Evolutionary conservation across 2,329 filamentous ascomycete genomes (phyloP).

Genomic region (Pseudogymnoascus sp.): DNA sequence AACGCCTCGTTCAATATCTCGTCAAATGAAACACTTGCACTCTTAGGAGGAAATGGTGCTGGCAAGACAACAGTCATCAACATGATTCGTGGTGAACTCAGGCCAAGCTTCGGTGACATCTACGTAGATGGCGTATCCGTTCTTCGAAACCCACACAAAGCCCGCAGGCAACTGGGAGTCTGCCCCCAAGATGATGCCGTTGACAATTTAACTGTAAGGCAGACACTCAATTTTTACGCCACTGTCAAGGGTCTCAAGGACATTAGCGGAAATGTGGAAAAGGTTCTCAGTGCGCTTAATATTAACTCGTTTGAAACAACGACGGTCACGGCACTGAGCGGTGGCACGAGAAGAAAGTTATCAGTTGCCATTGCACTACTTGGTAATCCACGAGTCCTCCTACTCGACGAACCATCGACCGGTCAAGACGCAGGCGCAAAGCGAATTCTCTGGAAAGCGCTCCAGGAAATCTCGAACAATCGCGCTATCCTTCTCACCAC

Average conservation of each 20-base stretch:
- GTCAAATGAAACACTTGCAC: slow-evolving; percentile 51
- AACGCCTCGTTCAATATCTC: slow-evolving; percentile 56
- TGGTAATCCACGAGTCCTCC: slow-evolving; percentile 25
- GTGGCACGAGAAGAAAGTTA: slow-evolving; percentile 27
- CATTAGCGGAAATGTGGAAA: background rate
- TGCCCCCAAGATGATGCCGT: slow-evolving; percentile 30
- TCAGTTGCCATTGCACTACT: slow-evolving; percentile 28
- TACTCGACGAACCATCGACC: slow-evolving; percentile 28
- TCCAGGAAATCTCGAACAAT: slow-evolving; percentile 22
- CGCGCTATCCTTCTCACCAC: slow-evolving; percentile 30
- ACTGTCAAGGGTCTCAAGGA: slow-evolving; percentile 26
- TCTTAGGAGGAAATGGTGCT: slow-evolving; percentile 58
- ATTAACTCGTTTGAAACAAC: slow-evolving; percentile 22
- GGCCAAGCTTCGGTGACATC: slow-evolving; percentile 49
- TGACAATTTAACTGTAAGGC: slow-evolving; percentile 26
- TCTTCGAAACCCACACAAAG: slow-evolving; percentile 18
- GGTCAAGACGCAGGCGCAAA: slow-evolving; percentile 29
- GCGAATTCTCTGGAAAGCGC: slow-evolving; percentile 28
- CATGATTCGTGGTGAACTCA: slow-evolving; percentile 55
- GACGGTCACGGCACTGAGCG: slow-evolving; percentile 23
- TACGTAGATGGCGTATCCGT: slow-evolving; percentile 52
- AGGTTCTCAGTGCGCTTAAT: slow-evolving; percentile 11
- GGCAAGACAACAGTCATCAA: slow-evolving; percentile 58
- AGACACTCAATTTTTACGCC: slow-evolving; percentile 28
- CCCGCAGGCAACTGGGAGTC: slow-evolving; percentile 24